phyloP scores from a whole-genome alignment of 441 rosid genomes.

The Bocquillonia castaneifolia region DNA sequence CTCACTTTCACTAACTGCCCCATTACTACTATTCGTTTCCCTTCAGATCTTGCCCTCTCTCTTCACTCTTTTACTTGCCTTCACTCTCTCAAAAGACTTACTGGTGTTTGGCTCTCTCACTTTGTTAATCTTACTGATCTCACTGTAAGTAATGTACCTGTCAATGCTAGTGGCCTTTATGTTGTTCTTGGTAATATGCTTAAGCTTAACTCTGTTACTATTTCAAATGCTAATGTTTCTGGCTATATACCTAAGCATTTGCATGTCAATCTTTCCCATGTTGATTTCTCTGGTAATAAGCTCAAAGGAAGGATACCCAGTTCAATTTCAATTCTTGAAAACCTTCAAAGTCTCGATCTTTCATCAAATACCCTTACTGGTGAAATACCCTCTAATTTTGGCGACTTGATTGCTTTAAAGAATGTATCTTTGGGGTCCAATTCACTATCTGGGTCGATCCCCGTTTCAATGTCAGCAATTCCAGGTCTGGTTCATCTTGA shows the following conservation, averaged over 20 bases:
- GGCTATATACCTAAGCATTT: slow-evolving; percentile 58
- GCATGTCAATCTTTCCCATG: slow-evolving; percentile 51
- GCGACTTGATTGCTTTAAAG: slow-evolving; percentile 61
- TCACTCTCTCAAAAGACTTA: slow-evolving; percentile 62
- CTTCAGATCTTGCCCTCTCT: slow-evolving; percentile 51
- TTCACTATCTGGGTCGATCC: slow-evolving; percentile 75
- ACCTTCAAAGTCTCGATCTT: slow-evolving; percentile 60
- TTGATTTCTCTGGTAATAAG: slow-evolving; percentile 71
- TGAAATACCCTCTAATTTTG: slow-evolving; percentile 56
- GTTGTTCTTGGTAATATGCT: slow-evolving; percentile 69
- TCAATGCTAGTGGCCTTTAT: slow-evolving; percentile 59
- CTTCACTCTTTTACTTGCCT: slow-evolving; percentile 69
- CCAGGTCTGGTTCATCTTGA: slow-evolving; percentile 66
- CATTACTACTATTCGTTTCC: slow-evolving; percentile 47
- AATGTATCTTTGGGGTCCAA: slow-evolving; percentile 68
- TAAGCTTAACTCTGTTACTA: slow-evolving; percentile 49
- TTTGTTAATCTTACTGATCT: slow-evolving; percentile 75
- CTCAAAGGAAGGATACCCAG: slow-evolving; percentile 70
- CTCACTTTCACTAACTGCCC: slow-evolving; percentile 72
- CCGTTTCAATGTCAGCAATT: slow-evolving; percentile 68
- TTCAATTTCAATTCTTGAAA: slow-evolving; percentile 61
- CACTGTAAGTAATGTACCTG: slow-evolving; percentile 51
- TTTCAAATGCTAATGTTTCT: slow-evolving; percentile 64
- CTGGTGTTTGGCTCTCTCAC: slow-evolving; percentile 67
- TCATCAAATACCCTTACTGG: slow-evolving; percentile 61